Conservation (phyloP, 2,329 filamentous ascomycete species). For the Pyrenochaeta sp. region DNA sequence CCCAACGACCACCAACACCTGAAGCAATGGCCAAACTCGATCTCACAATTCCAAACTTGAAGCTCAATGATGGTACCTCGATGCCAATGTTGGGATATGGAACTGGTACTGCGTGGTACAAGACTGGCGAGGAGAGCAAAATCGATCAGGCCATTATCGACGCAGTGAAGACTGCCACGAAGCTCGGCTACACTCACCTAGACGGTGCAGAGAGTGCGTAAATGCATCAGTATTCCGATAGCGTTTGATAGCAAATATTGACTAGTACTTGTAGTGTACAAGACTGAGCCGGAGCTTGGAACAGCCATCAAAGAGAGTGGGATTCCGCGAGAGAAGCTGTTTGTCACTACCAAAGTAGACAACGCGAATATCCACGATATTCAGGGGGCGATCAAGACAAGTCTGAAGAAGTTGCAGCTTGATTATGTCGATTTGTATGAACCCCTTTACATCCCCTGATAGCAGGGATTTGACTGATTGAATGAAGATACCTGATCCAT, state of each 20-base stretch:
- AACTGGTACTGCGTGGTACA: constrained; percentile 74
- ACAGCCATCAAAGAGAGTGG: constrained; percentile 57
- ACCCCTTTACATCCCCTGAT: no score
- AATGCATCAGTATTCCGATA: background rate
- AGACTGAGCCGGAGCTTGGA: constrained; percentile 60
- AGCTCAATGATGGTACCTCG: constrained; percentile 76
- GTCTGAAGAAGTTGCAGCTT: constrained; percentile 67
- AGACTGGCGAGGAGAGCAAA: constrained; percentile 56
- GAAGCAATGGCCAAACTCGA: constrained; percentile 53
- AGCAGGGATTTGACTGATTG: constrained; percentile 3
- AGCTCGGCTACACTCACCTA: constrained; percentile 74
- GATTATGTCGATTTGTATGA: constrained; percentile 69
- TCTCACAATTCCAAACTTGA: constrained; percentile 66
- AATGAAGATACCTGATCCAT: constrained; percentile 67
- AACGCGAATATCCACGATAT: constrained; percentile 62
- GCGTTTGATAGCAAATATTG: background rate
- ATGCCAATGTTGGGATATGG: constrained; percentile 79
- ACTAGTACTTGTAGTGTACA: constrained; percentile 52
- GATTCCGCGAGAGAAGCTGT: constrained; percentile 57
- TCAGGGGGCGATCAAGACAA: constrained; percentile 62
- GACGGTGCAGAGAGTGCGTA: constrained; percentile 74
- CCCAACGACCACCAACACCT: background rate
- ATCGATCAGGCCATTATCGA: constrained; percentile 68
- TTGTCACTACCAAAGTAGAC: constrained; percentile 65
- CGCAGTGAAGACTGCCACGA: constrained; percentile 68